Conservation (phyloP, 768 basidiomycete genomes). For the Coprinellus aureogranulatus region DNA sequence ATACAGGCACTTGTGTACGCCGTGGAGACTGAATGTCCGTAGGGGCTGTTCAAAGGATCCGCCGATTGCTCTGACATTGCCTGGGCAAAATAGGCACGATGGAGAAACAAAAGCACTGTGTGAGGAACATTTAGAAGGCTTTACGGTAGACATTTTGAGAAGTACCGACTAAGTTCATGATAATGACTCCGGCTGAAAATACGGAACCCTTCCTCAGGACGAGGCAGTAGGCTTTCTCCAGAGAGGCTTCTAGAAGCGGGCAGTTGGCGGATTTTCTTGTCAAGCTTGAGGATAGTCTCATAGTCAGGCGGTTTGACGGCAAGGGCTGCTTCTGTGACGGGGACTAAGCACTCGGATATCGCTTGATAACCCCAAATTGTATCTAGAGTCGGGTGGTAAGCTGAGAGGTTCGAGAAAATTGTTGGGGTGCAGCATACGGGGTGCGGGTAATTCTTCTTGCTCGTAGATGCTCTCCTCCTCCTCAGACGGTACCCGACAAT, state of each 20-base stretch:
- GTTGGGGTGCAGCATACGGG: conserved; percentile 36
- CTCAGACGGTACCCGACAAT: conserved; percentile 44
- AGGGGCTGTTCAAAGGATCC: conserved; percentile 47
- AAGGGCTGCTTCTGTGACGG: conserved; percentile 39
- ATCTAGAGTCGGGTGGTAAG: conserved; percentile 26
- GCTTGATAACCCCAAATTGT: conserved; percentile 48
- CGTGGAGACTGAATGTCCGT: conserved; percentile 48
- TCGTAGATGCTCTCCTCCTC: conserved; percentile 46
- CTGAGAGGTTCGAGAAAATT: neutral
- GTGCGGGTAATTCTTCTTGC: conserved; percentile 40
- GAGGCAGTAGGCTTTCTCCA: too few relatives aligned
- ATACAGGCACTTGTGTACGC: conserved; percentile 51
- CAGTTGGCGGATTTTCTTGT: conserved; percentile 44
- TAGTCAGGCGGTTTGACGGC: conserved; percentile 45
- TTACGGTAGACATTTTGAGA: neutral
- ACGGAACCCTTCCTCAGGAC: conserved; percentile 41
- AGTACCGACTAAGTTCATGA: conserved; percentile 38
- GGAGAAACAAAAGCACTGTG: conserved; percentile 52
- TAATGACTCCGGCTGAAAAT: conserved; percentile 42
- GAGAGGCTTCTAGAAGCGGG: conserved; percentile 23
- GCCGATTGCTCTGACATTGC: conserved; percentile 47
- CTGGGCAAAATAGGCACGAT: conserved; percentile 57
- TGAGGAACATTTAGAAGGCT: conserved; percentile 2
- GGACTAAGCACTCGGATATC: conserved; percentile 39
- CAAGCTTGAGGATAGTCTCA: conserved; percentile 46